These are phyloP conservation scores for Phytopythium chamaehyphon DNA, from an alignment of 352 stramenopile species.

Conservation along the genomic window DNA sequence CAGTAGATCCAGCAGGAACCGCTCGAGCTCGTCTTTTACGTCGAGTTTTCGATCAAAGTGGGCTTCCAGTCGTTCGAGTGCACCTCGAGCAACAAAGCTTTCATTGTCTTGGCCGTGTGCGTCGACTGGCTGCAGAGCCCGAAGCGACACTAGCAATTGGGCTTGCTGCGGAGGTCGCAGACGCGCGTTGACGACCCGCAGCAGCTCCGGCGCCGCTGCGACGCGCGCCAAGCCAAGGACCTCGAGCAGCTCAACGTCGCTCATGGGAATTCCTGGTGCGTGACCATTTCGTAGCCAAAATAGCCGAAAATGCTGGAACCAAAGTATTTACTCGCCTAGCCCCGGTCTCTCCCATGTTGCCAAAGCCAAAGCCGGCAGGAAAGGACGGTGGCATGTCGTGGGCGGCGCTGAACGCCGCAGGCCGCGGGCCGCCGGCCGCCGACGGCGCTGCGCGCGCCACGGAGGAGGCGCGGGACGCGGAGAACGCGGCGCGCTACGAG, in stretches of 20 bases:
- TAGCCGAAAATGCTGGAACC: too few species aligned
- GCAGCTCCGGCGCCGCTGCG: constrained; percentile 28
- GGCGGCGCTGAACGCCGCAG: constrained; percentile 55
- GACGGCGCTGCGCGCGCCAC: constrained; percentile 28
- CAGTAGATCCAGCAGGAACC: constrained; percentile 53
- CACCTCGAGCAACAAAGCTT: neutral
- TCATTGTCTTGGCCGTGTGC: neutral
- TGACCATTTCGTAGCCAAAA: too few species aligned
- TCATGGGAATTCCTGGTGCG: too few species aligned
- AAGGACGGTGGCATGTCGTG: constrained; percentile 49
- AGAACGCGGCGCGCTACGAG: constrained; percentile 55
- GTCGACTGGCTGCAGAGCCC: constrained; percentile 10
- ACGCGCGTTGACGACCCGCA: constrained; percentile 23
- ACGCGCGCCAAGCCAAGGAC: constrained; percentile 34
- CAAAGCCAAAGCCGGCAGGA: neutral
- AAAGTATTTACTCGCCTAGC: too few species aligned
- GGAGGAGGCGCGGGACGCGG: constrained; percentile 66
- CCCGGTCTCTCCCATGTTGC: too few species aligned
- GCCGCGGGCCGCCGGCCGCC: constrained; percentile 13
- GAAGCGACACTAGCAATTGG: constrained; percentile 27
- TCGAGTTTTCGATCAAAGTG: constrained; percentile 59
- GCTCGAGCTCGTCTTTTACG: constrained; percentile 52
- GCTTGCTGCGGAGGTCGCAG: constrained; percentile 42
- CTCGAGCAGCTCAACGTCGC: constrained; percentile 21
- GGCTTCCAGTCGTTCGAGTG: constrained; percentile 25